Base-by-base conservation (phyloP, 1,284 basidiomycete genomes). In the Tetrapyrgos nigripes region DNA sequence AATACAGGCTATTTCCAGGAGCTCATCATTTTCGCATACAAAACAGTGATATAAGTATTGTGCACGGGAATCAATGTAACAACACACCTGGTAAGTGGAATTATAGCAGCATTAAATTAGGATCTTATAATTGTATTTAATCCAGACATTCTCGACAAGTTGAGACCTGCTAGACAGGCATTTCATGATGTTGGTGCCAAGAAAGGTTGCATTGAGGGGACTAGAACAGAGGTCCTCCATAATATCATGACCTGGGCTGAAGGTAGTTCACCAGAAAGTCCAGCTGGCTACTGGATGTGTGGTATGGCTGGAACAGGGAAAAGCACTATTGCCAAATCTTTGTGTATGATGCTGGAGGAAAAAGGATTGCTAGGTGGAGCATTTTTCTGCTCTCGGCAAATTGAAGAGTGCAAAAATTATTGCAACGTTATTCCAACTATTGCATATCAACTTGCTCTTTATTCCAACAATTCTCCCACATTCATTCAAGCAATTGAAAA, bases 191-290 rank as follows among this genome's bases (percentile, higher is more conserved):
- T n/a, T n/a, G 29, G 23, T 13, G 19, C 4, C 13, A 26, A n/a
- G 44, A 23, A 28, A 65, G 64, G 47, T 55, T 63, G 11, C 17
- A 27, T 11, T n/a, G n/a, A 48, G 46, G 46, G n/a, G 28, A 48
- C 46, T 4, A 13, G 46, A 27, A n/a, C 10, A 14, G 6, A 48
- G 29, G 29, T 48, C 24, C 43, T 45, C 24, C 8, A 45, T 19
- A 23, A 45, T 6, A 45, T 45, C n/a, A 8, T 19, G 24, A 23
- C n/a, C 6, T 45, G 43, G 43, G 43, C n/a, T 9, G 8, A 19
- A 19, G 24, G 9, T 9, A 19, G n/a, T 23, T 23, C 37, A 31
- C 53, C 14, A 31, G 24, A 45, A 9, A 19, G 24, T 45, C n/a
- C n/a, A 6, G n/a, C n/a, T 23, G 46, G 21, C 4, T 50, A 50